phyloP scores from a whole-genome alignment of 164 flowering plant species.

The Liquidambar formosana region DNA sequence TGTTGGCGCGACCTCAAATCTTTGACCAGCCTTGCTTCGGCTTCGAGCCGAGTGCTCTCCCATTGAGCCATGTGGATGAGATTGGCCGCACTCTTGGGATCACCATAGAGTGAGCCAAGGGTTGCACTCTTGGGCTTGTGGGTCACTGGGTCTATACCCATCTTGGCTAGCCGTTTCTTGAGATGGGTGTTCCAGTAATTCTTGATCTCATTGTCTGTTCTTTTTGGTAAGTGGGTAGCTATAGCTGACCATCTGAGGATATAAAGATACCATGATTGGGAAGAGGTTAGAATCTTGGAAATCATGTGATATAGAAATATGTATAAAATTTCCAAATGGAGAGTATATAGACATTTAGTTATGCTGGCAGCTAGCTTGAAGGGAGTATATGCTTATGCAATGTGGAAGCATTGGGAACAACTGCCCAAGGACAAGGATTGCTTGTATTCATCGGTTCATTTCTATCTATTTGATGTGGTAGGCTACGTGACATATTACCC shows the following conservation, averaged over 20 bases:
- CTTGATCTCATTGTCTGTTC: slow-evolving; percentile 63
- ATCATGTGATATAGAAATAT: too few relatives aligned
- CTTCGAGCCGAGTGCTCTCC: slow-evolving; percentile 62
- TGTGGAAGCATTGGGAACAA: too few relatives aligned
- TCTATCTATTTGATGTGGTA: too few relatives aligned
- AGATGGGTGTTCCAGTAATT: slow-evolving; percentile 77
- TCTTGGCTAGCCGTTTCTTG: slow-evolving; percentile 58
- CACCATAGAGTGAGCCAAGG: slow-evolving; percentile 13
- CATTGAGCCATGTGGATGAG: slow-evolving; percentile 67
- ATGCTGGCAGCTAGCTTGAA: too few relatives aligned
- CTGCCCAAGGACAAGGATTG: too few relatives aligned
- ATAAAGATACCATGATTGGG: background rate
- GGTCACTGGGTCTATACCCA: slow-evolving; percentile 76
- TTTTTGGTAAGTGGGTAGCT: slow-evolving; percentile 25
- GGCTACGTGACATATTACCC: too few relatives aligned
- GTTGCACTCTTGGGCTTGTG: slow-evolving; percentile 58
- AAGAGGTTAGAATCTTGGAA: background rate
- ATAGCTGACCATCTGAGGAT: slow-evolving; percentile 18
- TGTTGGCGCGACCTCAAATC: slow-evolving; percentile 37
- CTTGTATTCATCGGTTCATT: too few relatives aligned
- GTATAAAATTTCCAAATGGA: too few relatives aligned
- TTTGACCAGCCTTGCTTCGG: slow-evolving; percentile 54
- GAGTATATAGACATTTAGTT: too few relatives aligned
- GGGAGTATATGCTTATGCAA: too few relatives aligned
- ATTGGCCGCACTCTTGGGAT: slow-evolving; percentile 40